Conservation (phyloP, 2,329 filamentous ascomycete species). For the Cryphonectria radicalis region DNA sequence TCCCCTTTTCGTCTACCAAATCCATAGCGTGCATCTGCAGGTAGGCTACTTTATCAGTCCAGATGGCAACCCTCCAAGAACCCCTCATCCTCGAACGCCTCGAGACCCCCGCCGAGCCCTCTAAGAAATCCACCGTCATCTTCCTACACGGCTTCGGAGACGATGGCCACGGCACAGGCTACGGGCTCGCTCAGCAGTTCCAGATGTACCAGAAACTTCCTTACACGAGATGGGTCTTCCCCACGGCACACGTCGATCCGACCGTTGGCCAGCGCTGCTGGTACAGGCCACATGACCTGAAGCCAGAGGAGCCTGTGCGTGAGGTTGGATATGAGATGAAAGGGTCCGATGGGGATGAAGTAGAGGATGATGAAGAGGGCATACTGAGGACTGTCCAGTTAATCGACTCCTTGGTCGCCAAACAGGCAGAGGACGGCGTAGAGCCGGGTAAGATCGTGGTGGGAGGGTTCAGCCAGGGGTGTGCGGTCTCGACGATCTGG, state of each 20-base stretch:
- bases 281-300: slow-evolving; percentile 23
- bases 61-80: slow-evolving; percentile 16
- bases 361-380: slow-evolving; percentile 22
- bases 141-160: slow-evolving; percentile 27
- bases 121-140: slow-evolving; percentile 17
- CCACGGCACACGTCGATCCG: slow-evolving; percentile 15
- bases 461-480: slow-evolving; percentile 23
- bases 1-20: no score
- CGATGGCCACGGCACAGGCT: slow-evolving; percentile 24
- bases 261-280: slow-evolving; percentile 22
- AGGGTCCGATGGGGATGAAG: background rate
- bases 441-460: slow-evolving; percentile 23
- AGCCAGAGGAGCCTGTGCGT: slow-evolving; percentile 7
- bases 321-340: slow-evolving; percentile 1
- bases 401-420: slow-evolving; percentile 18
- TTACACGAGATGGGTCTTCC: slow-evolving; percentile 19
- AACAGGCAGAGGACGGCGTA: slow-evolving; percentile 11
- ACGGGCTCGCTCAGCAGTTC: slow-evolving; percentile 25
- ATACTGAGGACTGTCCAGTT: slow-evolving; percentile 19
- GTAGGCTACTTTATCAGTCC: background rate
- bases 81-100: slow-evolving; percentile 21
- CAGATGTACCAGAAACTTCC: slow-evolving; percentile 23
- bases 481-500: slow-evolving; percentile 26
- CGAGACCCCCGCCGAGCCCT: slow-evolving; percentile 13
- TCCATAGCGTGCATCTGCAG: no score